These are phyloP conservation scores for Tremella mesenterica DNA, from an alignment of 768 basidiomycete genomes.

Conservation along the genomic window DNA sequence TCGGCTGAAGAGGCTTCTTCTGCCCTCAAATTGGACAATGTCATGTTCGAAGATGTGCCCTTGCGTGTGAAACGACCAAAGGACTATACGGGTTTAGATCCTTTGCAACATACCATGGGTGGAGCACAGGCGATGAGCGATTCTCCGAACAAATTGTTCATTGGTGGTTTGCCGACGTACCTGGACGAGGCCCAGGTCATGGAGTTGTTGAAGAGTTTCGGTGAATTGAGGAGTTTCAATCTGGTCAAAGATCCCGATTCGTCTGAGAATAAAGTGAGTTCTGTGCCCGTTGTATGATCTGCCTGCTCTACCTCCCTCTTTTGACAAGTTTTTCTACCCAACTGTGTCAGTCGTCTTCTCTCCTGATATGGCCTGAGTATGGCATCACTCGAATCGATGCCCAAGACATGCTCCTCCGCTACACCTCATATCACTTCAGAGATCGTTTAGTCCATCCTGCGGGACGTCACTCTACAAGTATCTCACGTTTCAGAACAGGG, in stretches of 20 bases:
- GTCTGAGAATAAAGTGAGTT: constrained; percentile 69
- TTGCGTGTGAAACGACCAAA: constrained; percentile 96
- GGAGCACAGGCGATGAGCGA: constrained; percentile 94
- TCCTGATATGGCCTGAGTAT: background rate
- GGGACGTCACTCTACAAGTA: too few species aligned
- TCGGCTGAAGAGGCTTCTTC: constrained; percentile 92
- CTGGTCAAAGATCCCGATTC: constrained; percentile 82
- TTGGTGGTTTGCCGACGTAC: constrained; percentile 90
- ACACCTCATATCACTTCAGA: too few species aligned
- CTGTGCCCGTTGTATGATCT: too few species aligned
- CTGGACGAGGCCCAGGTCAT: constrained; percentile 97
- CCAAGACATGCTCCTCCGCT: too few species aligned
- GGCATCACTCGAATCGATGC: too few species aligned
- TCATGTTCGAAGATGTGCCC: constrained; percentile 88
- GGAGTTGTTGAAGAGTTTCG: constrained; percentile 93
- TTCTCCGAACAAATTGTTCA: constrained; percentile 94
- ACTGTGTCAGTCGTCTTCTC: background rate
- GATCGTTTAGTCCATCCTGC: background rate
- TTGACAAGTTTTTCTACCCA: too few species aligned
- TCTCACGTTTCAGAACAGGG: too few species aligned
- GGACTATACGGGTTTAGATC: constrained; percentile 76
- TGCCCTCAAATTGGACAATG: constrained; percentile 95
- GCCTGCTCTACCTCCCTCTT: too few species aligned
- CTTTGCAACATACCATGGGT: constrained; percentile 64
- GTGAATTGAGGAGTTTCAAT: constrained; percentile 95